Conservation (phyloP, 495 filamentous ascomycete genomes). For the Xylaria grammica region DNA sequence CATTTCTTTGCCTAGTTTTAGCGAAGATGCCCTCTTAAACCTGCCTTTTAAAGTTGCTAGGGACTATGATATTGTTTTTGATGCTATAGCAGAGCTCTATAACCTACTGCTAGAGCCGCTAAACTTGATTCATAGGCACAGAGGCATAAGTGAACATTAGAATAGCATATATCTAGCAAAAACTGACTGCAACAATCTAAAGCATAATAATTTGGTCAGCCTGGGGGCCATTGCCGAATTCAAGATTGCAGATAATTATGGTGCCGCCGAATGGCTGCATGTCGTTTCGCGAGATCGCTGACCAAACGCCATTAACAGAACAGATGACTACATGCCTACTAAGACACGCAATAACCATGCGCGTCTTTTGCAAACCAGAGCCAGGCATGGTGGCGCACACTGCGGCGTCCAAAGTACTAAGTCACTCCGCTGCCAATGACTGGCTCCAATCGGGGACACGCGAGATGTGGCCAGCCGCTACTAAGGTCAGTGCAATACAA, state of each 20-base stretch:
- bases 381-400: constrained; percentile 39
- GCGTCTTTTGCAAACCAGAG: constrained; percentile 51
- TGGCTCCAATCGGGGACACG: constrained; percentile 4
- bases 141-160: constrained; percentile 18
- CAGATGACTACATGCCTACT: no score
- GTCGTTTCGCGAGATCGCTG: no score
- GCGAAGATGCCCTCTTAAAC: constrained; percentile 5
- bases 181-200: no score
- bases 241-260: no score
- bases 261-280: no score
- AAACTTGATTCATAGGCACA: constrained; percentile 11
- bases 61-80: constrained; percentile 5
- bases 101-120: constrained; percentile 18
- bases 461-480: constrained; percentile 22
- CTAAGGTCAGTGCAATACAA: constrained; percentile 14
- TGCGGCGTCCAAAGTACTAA: constrained; percentile 27
- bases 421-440: constrained; percentile 15
- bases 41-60: constrained; percentile 1
- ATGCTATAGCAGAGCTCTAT: constrained; percentile 20
- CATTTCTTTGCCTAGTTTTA: constrained; percentile 12
- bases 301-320: no score
- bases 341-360: constrained; percentile 54
- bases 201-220: no score
- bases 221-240: no score
- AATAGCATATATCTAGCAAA: no score